These are phyloP conservation scores for Tilletiopsis washingtonensis DNA, from an alignment of 1,284 basidiomycete species.

Conservation along the genomic window DNA sequence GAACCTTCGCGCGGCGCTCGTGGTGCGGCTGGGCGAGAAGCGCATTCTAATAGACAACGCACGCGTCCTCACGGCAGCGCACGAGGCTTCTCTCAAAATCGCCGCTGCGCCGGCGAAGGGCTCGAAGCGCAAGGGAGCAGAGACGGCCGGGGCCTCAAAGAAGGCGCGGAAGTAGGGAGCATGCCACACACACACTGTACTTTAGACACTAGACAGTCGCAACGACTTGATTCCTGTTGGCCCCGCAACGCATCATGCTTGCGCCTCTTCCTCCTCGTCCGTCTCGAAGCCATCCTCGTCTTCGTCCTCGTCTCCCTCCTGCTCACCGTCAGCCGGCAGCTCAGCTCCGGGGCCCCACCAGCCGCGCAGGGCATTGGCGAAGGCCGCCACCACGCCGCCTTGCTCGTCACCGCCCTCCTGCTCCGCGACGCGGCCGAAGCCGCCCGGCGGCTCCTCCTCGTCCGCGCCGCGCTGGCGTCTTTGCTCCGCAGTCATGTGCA, in stretches of 20 bases:
- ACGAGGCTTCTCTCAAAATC: not conserved
- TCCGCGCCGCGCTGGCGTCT: conserved; percentile 1
- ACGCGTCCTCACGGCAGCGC: not conserved
- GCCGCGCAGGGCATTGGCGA: not conserved
- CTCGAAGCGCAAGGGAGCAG: no score
- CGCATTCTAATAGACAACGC: conserved; percentile 13
- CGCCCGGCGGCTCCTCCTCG: conserved; percentile 14
- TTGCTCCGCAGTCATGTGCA: conserved; percentile 16
- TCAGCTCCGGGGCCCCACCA: conserved; percentile 4
- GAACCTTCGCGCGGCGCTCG: conserved; percentile 55
- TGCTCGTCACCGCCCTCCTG: conserved; percentile 5
- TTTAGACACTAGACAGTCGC: no score
- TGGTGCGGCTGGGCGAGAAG: conserved; percentile 63
- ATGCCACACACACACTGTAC: no score
- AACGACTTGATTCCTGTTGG: no score
- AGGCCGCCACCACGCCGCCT: conserved; percentile 4
- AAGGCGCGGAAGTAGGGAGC: no score
- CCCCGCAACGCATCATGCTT: no score
- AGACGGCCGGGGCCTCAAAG: no score
- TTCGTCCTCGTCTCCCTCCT: conserved; percentile 4
- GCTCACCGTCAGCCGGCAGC: no score
- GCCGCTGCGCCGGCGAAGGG: no score
- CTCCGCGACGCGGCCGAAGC: conserved; percentile 7
- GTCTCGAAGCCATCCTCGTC: not conserved
- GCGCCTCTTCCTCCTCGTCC: not conserved